phyloP scores from a whole-genome alignment of 1,284 basidiomycete genomes.

The Neolentinus lepideus region DNA sequence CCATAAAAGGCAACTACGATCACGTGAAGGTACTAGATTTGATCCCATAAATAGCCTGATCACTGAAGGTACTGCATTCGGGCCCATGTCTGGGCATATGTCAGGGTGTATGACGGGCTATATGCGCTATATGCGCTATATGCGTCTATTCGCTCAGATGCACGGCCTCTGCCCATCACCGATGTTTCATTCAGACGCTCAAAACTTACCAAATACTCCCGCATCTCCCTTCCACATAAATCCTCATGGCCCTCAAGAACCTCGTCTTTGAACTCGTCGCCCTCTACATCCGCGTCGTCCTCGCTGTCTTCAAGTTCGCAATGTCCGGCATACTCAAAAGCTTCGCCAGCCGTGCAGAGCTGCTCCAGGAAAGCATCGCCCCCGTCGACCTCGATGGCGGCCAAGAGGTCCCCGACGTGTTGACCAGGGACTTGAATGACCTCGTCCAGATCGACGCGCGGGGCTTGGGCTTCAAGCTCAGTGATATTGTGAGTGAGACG shows the following conservation, averaged over 20 bases:
- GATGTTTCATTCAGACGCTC: background rate
- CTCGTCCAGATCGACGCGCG: slow-evolving; percentile 6
- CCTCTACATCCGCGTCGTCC: background rate
- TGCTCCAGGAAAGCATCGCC: background rate
- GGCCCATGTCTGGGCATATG: background rate
- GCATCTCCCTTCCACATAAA: background rate
- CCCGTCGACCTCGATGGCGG: slow-evolving; percentile 8
- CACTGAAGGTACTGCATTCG: too few species aligned
- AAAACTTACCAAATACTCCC: background rate
- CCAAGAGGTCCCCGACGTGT: slow-evolving; percentile 3
- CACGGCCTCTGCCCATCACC: background rate
- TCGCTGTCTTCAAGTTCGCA: background rate
- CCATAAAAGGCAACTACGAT: too few species aligned
- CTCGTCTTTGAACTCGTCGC: background rate
- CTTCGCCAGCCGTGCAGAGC: background rate
- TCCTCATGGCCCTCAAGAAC: background rate
- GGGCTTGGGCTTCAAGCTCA: slow-evolving; percentile 6
- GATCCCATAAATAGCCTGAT: too few species aligned
- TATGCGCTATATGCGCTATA: background rate
- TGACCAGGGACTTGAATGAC: slow-evolving; percentile 6
- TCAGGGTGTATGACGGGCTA: background rate
- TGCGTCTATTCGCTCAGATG: background rate
- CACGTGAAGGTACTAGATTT: too few species aligned
- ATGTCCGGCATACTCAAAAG: background rate
- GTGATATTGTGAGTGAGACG: slow-evolving; percentile 9